A percentile compares a stretch with the other conserved stretches of the same genome.
Conservation (phyloP, 352 stramenopile species). For the Phytopythium oedochilum region DNA sequence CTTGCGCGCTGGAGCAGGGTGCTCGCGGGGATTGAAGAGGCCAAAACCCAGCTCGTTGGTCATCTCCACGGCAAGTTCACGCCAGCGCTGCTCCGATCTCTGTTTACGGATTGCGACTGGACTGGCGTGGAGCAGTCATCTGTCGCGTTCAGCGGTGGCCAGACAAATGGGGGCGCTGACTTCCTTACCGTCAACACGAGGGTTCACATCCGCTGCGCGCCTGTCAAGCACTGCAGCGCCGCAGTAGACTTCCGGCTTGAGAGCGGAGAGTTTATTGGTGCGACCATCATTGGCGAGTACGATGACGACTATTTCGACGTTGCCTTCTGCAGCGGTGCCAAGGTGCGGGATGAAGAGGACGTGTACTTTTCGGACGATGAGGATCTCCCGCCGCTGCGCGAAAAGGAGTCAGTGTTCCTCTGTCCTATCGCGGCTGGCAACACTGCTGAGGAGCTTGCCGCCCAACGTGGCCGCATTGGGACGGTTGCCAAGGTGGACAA, state of each 20-base stretch:
- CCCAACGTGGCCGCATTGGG: slow-evolving; percentile 22
- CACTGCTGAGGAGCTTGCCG: slow-evolving; percentile 4
- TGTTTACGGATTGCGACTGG: slow-evolving; percentile 68
- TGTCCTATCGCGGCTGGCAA: slow-evolving; percentile 17
- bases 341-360: slow-evolving; percentile 31
- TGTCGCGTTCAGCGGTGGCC: not conserved
- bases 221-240: slow-evolving; percentile 37
- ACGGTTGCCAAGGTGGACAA: slow-evolving; percentile 24
- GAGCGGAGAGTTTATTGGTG: slow-evolving; percentile 27
- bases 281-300: slow-evolving; percentile 40
- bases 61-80: slow-evolving; percentile 60
- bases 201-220: slow-evolving; percentile 27
- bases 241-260: slow-evolving; percentile 37
- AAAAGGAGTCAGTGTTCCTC: slow-evolving; percentile 30
- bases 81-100: slow-evolving; percentile 39
- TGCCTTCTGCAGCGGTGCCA: slow-evolving; percentile 31
- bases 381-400: slow-evolving; percentile 24
- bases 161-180: too few species aligned
- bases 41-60: slow-evolving; percentile 53
- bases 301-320: slow-evolving; percentile 34
- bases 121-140: slow-evolving; percentile 45
- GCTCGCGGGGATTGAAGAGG: slow-evolving; percentile 40
- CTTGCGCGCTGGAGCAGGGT: slow-evolving; percentile 51
- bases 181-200: slow-evolving; percentile 18
- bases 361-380: slow-evolving; percentile 35